Conservation (phyloP, 352 stramenopile species). For the Phytophthora ohioensis region DNA sequence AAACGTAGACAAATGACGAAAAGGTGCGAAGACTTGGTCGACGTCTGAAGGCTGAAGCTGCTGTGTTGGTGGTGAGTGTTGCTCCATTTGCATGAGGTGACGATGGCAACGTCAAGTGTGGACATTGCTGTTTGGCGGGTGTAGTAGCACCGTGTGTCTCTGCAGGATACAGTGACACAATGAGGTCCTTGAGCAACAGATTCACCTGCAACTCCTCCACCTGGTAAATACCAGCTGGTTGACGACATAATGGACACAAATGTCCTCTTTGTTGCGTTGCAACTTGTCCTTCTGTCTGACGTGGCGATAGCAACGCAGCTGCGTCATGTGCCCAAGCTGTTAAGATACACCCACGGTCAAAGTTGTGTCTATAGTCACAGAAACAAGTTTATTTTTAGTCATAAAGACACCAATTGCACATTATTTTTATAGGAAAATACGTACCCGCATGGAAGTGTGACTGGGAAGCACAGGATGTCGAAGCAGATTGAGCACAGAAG, state of each 20-base stretch:
- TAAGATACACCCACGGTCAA: conserved; percentile 81
- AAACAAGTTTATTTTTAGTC: conserved; percentile 1
- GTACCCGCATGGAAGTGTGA: conserved; percentile 75
- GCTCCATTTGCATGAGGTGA: conserved; percentile 17
- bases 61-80: conserved; percentile 34
- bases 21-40: conserved; percentile 62
- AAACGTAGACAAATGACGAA: conserved; percentile 81
- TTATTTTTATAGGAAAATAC: conserved; percentile 15
- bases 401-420: background rate
- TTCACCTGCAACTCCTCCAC: conserved; percentile 68
- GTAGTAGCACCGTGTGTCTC: conserved; percentile 52
- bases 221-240: conserved; percentile 38
- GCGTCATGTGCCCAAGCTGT: conserved; percentile 64
- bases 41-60: conserved; percentile 42
- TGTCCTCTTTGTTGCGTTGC: conserved; percentile 25
- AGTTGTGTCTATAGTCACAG: conserved; percentile 71
- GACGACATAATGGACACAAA: conserved; percentile 75
- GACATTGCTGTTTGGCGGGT: conserved; percentile 53
- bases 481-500: conserved; percentile 83
- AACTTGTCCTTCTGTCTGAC: conserved; percentile 5
- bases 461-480: conserved; percentile 76
- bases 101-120: conserved; percentile 31
- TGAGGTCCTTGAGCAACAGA: conserved; percentile 68
- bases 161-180: conserved; percentile 61
- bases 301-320: conserved; percentile 15